These are phyloP conservation scores for Lagenidium sp. DNA, from an alignment of 352 stramenopile genomes.

Conservation along the genomic window DNA sequence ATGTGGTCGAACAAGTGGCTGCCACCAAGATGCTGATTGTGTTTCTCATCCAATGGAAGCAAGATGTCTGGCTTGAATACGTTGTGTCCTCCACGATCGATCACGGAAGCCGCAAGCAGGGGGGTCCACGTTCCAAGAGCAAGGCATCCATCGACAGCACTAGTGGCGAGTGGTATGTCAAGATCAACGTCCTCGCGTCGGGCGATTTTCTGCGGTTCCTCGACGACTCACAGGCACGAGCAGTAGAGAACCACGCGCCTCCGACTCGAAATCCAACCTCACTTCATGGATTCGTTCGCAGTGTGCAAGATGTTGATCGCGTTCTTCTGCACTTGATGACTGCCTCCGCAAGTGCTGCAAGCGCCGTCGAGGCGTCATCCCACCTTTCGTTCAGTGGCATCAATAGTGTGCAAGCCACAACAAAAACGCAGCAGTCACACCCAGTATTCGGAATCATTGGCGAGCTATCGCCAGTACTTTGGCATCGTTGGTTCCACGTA, in stretches of 20 bases:
- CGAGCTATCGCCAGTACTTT: conserved; percentile 77
- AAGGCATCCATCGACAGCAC: conserved; percentile 11
- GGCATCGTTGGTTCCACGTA: conserved; percentile 87
- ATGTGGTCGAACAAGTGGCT: conserved; percentile 9
- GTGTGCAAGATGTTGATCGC: conserved; percentile 81
- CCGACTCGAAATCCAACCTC: conserved; percentile 28
- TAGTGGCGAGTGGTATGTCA: conserved; percentile 64
- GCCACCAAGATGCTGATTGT: conserved; percentile 69
- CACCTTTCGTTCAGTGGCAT: conserved; percentile 68
- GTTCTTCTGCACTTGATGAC: conserved; percentile 82
- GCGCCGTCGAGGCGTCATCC: conserved; percentile 20
- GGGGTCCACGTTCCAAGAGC: conserved; percentile 1
- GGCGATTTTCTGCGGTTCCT: conserved; percentile 79
- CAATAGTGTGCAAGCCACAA: conserved; percentile 22
- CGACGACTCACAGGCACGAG: too few species aligned
- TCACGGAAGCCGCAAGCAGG: conserved; percentile 1
- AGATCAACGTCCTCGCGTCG: conserved; percentile 79
- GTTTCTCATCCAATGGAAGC: conserved; percentile 83
- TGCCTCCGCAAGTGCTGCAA: conserved; percentile 24
- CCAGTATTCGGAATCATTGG: conserved; percentile 88
- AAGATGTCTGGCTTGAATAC: conserved; percentile 87
- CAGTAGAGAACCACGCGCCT: too few species aligned
- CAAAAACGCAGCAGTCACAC: conserved; percentile 42
- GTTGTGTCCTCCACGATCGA: conserved; percentile 68
- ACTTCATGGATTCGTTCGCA: conserved; percentile 76